Evolutionary conservation across 129 eudicot genomes (phyloP).

Genomic region (carrot (Daucus carota)): DNA sequence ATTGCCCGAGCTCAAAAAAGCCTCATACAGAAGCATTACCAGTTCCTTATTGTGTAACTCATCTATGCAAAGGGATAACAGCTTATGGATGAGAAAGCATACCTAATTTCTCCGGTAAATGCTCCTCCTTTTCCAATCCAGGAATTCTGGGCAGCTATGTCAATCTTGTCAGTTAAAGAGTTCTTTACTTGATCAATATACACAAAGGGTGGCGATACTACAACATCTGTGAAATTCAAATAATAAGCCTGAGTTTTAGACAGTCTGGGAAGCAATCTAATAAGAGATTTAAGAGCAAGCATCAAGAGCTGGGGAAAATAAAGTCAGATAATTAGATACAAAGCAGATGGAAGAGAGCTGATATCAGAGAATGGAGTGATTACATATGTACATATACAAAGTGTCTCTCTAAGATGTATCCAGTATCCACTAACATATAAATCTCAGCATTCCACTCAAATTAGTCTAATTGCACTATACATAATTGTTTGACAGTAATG

Average conservation of each 20-base stretch:
- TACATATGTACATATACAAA: background rate
- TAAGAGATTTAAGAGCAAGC: slow-evolving; percentile 11
- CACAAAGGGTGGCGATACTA: slow-evolving; percentile 88
- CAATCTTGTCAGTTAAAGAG: slow-evolving; percentile 68
- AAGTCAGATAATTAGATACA: background rate
- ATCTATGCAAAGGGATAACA: background rate
- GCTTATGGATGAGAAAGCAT: slow-evolving; percentile 5
- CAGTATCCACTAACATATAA: background rate
- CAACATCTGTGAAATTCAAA: slow-evolving; percentile 51
- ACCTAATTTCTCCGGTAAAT: slow-evolving; percentile 97
- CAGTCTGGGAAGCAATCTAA: slow-evolving; percentile 8
- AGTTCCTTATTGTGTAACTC: background rate
- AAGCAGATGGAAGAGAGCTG: background rate
- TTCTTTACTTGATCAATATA: slow-evolving; percentile 93
- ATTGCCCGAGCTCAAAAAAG: background rate
- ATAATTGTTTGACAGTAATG: background rate
- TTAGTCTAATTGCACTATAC: background rate
- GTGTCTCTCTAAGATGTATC: background rate
- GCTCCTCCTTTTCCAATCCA: slow-evolving; percentile 99
- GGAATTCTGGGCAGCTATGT: slow-evolving; percentile 90
- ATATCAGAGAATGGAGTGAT: background rate
- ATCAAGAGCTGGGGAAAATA: background rate
- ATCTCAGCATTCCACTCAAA: background rate
- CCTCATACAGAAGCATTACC: background rate
- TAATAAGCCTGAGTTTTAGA: slow-evolving; percentile 5